phyloP scores from a whole-genome alignment of 257 asterid genomes.

The Apocynum venetum region DNA sequence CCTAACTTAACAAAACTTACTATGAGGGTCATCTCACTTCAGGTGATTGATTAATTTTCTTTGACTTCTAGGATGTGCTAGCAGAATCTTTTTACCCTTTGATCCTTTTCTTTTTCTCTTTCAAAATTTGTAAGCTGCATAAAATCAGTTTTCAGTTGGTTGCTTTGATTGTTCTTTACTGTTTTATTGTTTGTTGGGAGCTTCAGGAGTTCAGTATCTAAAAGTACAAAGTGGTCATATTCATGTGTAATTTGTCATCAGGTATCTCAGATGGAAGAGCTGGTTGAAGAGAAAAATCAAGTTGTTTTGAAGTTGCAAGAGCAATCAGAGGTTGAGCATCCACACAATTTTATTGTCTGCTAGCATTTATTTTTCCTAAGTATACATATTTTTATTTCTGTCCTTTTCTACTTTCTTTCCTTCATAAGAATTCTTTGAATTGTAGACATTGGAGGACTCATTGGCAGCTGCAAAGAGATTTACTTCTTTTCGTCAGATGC shows the following conservation, averaged over 20 bases:
- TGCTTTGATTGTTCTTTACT: not conserved
- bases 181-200: not conserved
- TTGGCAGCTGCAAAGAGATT: constrained; percentile 47
- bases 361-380: constrained; percentile 18
- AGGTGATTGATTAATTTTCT: not conserved
- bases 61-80: not conserved
- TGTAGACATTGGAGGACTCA: constrained; percentile 69
- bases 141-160: not conserved
- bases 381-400: not conserved
- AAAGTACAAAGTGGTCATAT: not conserved
- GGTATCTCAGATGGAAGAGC: constrained; percentile 57
- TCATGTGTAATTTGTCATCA: constrained; percentile 20
- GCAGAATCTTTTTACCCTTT: not conserved
- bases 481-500: constrained; percentile 52
- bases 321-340: constrained; percentile 50
- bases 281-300: constrained; percentile 46
- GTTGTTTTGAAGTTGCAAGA: constrained; percentile 50
- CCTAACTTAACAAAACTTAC: not conserved
- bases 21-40: not conserved
- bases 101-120: not conserved
- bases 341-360: not conserved
- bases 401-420: constrained; percentile 7
- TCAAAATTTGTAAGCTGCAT: not conserved
- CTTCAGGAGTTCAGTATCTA: constrained; percentile 9
- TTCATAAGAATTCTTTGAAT: constrained; percentile 10